These are phyloP conservation scores for Globisporangium nunn DNA, from an alignment of 352 stramenopile genomes.

Conservation along the genomic window DNA sequence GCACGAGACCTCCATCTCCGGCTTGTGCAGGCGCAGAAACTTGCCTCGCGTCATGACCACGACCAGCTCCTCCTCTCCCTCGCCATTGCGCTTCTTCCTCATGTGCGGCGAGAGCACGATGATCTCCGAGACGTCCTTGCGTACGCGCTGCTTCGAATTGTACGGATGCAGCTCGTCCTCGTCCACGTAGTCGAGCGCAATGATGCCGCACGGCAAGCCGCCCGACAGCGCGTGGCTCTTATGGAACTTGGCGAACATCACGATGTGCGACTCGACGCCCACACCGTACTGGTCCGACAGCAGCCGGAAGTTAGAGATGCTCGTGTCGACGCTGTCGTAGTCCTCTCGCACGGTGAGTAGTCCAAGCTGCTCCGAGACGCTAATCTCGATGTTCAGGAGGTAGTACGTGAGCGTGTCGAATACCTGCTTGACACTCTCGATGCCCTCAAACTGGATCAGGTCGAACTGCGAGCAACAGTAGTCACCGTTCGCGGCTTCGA, in stretches of 20 bases:
- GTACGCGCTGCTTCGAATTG: conserved; percentile 14
- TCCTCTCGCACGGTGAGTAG: conserved; percentile 37
- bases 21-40: conserved; percentile 10
- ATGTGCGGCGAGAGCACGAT: conserved; percentile 8
- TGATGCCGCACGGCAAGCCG: conserved; percentile 12
- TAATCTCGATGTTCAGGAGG: conserved; percentile 36
- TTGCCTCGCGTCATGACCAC: conserved; percentile 12
- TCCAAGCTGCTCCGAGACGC: conserved; percentile 29
- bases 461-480: conserved; percentile 34
- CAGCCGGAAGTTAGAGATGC: conserved; percentile 24
- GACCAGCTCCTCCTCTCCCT: conserved; percentile 3
- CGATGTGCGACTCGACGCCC: conserved; percentile 32
- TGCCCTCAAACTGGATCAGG: conserved; percentile 20
- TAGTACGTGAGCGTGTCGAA: conserved; percentile 29
- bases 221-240: not conserved
- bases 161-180: conserved; percentile 49
- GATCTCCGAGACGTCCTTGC: conserved; percentile 24
- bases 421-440: conserved; percentile 20
- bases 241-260: conserved; percentile 21
- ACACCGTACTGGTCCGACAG: conserved; percentile 14
- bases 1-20: conserved; percentile 3
- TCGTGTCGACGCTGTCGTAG: conserved; percentile 13
- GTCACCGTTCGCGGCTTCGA: conserved; percentile 17
- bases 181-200: conserved; percentile 32
- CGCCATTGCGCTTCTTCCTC: conserved; percentile 1